Percentiles rank a stretch among this genome's conserved stretches.
Evolutionary conservation across 345 rosid species (phyloP).

Genomic region (Gossypium rotundifolium): DNA sequence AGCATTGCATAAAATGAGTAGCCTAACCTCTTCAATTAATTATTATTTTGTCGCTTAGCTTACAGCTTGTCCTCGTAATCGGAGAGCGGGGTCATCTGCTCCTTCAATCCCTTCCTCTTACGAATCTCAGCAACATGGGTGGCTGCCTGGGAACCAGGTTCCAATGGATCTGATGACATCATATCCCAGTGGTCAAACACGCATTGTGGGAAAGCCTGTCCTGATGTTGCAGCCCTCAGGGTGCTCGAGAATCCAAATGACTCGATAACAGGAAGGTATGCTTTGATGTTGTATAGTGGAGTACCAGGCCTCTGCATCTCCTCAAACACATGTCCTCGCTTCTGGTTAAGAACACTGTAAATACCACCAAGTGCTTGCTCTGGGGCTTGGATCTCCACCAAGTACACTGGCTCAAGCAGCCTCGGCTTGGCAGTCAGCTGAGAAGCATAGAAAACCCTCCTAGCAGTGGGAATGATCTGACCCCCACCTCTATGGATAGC

Average conservation of each 20-base stretch:
- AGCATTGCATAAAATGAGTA: no score
- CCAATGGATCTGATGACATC: no score
- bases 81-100: slow-evolving; percentile 65
- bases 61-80: slow-evolving; percentile 19
- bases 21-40: no score
- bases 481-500: slow-evolving; percentile 57
- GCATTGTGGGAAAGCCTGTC: slow-evolving; percentile 62
- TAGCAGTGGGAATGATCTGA: slow-evolving; percentile 48
- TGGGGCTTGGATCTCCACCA: slow-evolving; percentile 52
- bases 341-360: no score
- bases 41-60: not conserved
- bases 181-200: no score
- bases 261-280: no score
- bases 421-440: slow-evolving; percentile 20
- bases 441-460: slow-evolving; percentile 49
- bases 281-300: no score
- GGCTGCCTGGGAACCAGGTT: no score
- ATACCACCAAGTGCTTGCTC: slow-evolving; percentile 46
- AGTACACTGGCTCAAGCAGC: slow-evolving; percentile 41
- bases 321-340: no score
- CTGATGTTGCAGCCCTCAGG: slow-evolving; percentile 53
- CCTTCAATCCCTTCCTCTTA: slow-evolving; percentile 29
- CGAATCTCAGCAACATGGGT: no score
- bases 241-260: slow-evolving; percentile 19
- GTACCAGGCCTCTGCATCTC: no score